These are phyloP conservation scores for Mucor plumbeus DNA, from an alignment of 371 early-diverging fungal species.

Conservation along the genomic window DNA sequence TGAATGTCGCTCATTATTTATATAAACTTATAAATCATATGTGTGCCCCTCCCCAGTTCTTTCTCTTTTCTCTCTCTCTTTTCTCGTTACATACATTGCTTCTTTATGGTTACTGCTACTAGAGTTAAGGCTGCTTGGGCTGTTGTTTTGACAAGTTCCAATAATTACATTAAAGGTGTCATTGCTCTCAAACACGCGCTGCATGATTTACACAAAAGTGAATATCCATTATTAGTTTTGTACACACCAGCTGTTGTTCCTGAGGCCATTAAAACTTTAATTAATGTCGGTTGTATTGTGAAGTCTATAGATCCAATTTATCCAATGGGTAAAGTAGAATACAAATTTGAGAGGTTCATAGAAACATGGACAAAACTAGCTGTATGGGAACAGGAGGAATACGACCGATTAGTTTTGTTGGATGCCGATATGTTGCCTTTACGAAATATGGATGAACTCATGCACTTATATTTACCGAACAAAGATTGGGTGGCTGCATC, in stretches of 20 bases:
- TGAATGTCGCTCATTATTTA: background rate
- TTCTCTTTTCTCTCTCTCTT: background rate
- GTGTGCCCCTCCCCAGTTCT: background rate
- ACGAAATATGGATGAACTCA: conserved; percentile 79
- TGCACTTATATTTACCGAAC: conserved; percentile 31
- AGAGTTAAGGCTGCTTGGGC: conserved; percentile 56
- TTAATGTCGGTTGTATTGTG: conserved; percentile 68
- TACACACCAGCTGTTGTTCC: conserved; percentile 62
- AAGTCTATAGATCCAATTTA: conserved; percentile 70
- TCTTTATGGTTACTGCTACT: conserved; percentile 13
- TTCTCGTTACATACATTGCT: background rate
- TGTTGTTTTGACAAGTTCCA: conserved; percentile 70
- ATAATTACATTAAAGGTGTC: conserved; percentile 82
- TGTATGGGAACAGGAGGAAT: conserved; percentile 73
- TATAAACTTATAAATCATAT: background rate
- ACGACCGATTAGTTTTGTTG: conserved; percentile 72
- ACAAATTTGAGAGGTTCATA: conserved; percentile 39
- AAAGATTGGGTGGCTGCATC: conserved; percentile 47
- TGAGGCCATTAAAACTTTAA: conserved; percentile 51
- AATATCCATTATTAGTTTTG: conserved; percentile 69
- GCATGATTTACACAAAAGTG: conserved; percentile 61
- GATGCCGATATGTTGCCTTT: conserved; percentile 90
- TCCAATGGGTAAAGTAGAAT: conserved; percentile 72
- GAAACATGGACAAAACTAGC: conserved; percentile 88
- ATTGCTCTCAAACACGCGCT: conserved; percentile 79